Percentiles rank a stretch among this genome's conserved stretches.
Evolutionary conservation across 495 filamentous ascomycete species (phyloP).

Genomic region (Penicillium salamii): DNA sequence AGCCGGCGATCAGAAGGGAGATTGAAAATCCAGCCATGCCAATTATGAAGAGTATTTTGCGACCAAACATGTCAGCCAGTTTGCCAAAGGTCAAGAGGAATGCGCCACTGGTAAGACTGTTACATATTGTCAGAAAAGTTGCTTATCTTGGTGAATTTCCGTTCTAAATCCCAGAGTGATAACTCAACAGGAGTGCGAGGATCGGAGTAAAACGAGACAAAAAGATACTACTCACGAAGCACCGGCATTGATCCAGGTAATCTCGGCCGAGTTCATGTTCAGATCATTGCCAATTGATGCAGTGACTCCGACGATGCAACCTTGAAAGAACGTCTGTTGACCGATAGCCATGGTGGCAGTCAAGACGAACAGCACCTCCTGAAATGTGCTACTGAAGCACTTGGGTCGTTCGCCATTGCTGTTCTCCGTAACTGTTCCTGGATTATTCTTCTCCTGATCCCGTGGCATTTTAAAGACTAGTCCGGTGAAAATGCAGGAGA

Average conservation of each 20-base stretch:
- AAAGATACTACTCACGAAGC: slow-evolving; percentile 43
- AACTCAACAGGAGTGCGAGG: no score
- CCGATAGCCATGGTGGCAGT: slow-evolving; percentile 69
- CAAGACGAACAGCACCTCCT: slow-evolving; percentile 65
- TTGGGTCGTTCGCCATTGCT: slow-evolving; percentile 39
- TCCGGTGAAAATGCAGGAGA: background rate
- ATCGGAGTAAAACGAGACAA: background rate
- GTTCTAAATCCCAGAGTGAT: no score
- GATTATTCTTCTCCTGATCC: slow-evolving; percentile 15
- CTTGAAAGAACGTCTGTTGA: slow-evolving; percentile 57
- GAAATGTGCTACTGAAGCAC: slow-evolving; percentile 59
- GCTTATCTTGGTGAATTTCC: no score
- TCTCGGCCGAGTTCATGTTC: slow-evolving; percentile 64
- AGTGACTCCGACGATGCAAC: slow-evolving; percentile 59
- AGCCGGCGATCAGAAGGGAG: slow-evolving; percentile 56
- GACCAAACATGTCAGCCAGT: slow-evolving; percentile 71
- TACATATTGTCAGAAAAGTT: background rate
- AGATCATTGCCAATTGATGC: slow-evolving; percentile 60
- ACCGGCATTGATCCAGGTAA: slow-evolving; percentile 71
- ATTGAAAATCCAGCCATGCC: slow-evolving; percentile 63
- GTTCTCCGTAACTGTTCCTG: slow-evolving; percentile 2
- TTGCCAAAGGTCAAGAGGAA: slow-evolving; percentile 73
- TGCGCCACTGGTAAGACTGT: slow-evolving; percentile 63
- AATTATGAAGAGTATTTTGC: slow-evolving; percentile 63
- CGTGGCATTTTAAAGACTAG: background rate